Conservation (phyloP, 148 eudicot species). For the Fagopyrum homotropicum region DNA sequence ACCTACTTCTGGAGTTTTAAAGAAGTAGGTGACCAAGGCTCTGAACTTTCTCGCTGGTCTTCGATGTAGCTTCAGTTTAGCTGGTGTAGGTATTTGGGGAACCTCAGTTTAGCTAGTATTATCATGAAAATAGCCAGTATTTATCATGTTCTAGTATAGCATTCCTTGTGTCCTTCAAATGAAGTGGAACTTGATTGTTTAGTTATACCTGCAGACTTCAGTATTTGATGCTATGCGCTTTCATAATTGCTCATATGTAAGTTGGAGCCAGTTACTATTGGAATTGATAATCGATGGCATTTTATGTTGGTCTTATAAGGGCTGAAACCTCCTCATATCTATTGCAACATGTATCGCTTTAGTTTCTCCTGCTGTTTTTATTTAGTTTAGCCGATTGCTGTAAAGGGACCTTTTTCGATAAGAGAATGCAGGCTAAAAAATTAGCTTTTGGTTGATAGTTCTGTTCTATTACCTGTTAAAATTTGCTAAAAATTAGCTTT, state of each 20-base stretch:
- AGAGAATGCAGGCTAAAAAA: too few species aligned
- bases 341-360: too few species aligned
- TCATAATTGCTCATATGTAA: background rate
- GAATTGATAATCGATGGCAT: background rate
- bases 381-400: too few species aligned
- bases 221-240: background rate
- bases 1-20: background rate
- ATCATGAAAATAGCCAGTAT: background rate
- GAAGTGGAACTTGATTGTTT: background rate
- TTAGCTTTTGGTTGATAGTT: too few species aligned
- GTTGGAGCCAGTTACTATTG: background rate
- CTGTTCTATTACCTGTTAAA: too few species aligned
- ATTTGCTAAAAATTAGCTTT: too few species aligned
- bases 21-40: background rate
- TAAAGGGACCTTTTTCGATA: too few species aligned
- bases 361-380: too few species aligned
- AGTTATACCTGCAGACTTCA: background rate
- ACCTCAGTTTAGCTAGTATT: background rate
- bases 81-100: background rate
- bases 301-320: constrained; percentile 1
- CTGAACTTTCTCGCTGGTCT: background rate
- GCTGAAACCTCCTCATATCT: too few species aligned
- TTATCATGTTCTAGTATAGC: background rate
- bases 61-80: too few species aligned
- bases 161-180: background rate